A percentile compares a stretch with the other conserved stretches of the same genome.
Evolutionary conservation across 441 rosid species (phyloP).

Genomic region (Erodium trifolium): DNA sequence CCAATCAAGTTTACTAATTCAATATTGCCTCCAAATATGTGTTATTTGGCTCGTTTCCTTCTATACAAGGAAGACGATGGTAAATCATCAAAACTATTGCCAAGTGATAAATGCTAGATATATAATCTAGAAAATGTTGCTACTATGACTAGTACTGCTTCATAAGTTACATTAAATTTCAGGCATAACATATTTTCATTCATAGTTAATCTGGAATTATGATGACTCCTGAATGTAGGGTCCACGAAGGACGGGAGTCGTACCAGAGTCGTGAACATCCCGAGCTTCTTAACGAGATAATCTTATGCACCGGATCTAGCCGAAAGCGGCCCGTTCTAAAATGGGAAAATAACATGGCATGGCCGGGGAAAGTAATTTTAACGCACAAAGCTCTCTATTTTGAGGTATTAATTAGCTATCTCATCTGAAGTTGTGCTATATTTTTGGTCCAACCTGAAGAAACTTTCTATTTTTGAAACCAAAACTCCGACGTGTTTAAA

Average conservation of each 20-base stretch:
- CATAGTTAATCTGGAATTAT: background rate
- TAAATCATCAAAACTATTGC: background rate
- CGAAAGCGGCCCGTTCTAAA: conserved; percentile 84
- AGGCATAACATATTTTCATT: background rate
- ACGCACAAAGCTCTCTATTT: conserved; percentile 86
- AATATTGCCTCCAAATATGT: no score
- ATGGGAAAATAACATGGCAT: conserved; percentile 89
- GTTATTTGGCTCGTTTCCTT: no score
- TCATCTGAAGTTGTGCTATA: background rate
- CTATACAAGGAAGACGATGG: no score
- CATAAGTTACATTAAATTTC: background rate
- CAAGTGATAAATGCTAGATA: background rate
- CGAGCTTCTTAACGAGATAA: conserved; percentile 48
- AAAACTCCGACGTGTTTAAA: no score
- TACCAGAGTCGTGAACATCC: conserved; percentile 50
- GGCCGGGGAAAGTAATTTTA: conserved; percentile 89
- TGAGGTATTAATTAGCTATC: conserved; percentile 47
- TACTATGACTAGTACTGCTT: background rate
- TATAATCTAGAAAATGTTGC: background rate
- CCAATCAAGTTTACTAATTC: no score
- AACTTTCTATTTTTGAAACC: no score
- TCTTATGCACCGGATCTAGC: conserved; percentile 74
- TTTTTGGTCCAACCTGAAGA: no score
- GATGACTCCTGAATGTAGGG: conserved; percentile 38
- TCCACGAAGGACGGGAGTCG: conserved; percentile 69